These are phyloP conservation scores for Prunus dulcis DNA, from an alignment of 306 rosid genomes.

Conservation along the genomic window DNA sequence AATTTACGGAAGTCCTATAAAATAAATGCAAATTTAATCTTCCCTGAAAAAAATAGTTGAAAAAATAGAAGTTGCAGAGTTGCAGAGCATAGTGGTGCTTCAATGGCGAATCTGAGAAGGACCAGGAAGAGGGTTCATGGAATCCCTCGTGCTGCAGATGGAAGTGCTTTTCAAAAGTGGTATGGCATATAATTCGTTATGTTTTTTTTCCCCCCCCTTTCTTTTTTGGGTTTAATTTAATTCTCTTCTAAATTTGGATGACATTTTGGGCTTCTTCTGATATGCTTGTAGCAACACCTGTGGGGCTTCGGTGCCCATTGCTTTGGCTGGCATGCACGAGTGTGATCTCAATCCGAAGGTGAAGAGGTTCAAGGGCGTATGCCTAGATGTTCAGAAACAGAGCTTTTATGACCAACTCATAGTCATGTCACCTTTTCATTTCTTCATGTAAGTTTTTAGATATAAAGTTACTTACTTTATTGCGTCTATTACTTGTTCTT, in stretches of 20 bases:
- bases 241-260: background rate
- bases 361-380: constrained; percentile 43
- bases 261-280: background rate
- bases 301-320: constrained; percentile 42
- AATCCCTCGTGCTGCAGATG: constrained; percentile 48
- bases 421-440: constrained; percentile 43
- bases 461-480: background rate
- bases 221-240: background rate
- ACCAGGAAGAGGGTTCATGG: constrained; percentile 43
- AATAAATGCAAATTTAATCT: background rate
- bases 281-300: constrained; percentile 35
- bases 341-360: constrained; percentile 33
- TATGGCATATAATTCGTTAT: background rate
- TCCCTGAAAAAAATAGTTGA: too few relatives aligned
- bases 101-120: constrained; percentile 39
- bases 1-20: background rate
- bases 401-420: constrained; percentile 25
- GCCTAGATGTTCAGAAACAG: constrained; percentile 1
- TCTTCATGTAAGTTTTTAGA: constrained; percentile 45
- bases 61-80: background rate
- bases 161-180: constrained; percentile 63
- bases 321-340: constrained; percentile 53
- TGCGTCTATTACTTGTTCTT: background rate
- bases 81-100: constrained; percentile 2
- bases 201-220: background rate